Percentiles rank a stretch among this genome's conserved stretches.
Evolutionary conservation across 2,329 filamentous ascomycete species (phyloP).

Genomic region (Fusarium pseudonygamai): DNA sequence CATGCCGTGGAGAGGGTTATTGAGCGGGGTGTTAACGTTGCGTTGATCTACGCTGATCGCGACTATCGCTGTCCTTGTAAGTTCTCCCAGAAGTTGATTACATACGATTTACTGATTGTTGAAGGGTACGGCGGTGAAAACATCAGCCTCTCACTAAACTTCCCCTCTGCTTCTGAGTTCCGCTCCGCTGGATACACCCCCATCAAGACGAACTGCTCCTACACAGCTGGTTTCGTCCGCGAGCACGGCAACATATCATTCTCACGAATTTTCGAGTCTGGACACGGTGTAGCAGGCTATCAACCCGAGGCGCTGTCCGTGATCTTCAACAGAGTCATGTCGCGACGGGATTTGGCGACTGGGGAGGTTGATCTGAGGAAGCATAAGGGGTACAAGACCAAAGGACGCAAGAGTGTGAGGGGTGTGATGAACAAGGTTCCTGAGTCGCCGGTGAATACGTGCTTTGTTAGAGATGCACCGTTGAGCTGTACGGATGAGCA

Average conservation of each 20-base stretch:
- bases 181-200: constrained; percentile 72
- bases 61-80: constrained; percentile 70
- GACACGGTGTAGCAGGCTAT: constrained; percentile 67
- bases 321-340: constrained; percentile 66
- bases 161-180: constrained; percentile 65
- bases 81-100: fast-evolving
- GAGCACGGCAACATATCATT: constrained; percentile 78
- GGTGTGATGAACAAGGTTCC: constrained; percentile 62
- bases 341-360: constrained; percentile 60
- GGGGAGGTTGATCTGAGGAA: constrained; percentile 55
- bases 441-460: constrained; percentile 58
- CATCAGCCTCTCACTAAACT: constrained; percentile 62
- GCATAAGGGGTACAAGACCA: constrained; percentile 48
- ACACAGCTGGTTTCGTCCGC: constrained; percentile 75
- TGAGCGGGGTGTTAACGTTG: constrained; percentile 69
- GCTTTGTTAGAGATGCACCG: constrained; percentile 60
- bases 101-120: fast-evolving
- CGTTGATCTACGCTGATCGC: constrained; percentile 72
- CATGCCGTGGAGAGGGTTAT: constrained; percentile 65
- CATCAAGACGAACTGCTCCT: constrained; percentile 70
- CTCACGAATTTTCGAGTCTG: constrained; percentile 69
- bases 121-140: constrained; percentile 68
- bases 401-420: constrained; percentile 60
- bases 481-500: constrained; percentile 53
- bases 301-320: constrained; percentile 64